A percentile compares a stretch with the other conserved stretches of the same genome.
Conservation (phyloP, 345 rosid genomes). For the Eucalyptus erythrocorys region DNA sequence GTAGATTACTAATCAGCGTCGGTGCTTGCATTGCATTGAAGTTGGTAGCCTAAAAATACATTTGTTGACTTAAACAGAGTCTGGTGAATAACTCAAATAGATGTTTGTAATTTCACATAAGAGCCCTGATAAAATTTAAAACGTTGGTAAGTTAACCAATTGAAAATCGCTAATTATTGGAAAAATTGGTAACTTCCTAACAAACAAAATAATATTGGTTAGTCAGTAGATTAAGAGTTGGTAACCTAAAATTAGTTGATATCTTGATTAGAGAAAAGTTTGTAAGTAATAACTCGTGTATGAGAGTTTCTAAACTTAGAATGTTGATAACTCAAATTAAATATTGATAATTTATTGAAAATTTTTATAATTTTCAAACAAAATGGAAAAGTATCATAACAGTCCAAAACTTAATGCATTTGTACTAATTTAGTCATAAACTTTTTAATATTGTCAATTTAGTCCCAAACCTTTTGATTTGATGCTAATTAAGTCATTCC, state of each 20-base stretch:
- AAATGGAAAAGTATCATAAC: background rate
- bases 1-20: background rate
- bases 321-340: background rate
- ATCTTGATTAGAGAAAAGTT: background rate
- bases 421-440: no score
- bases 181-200: background rate
- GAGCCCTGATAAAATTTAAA: background rate
- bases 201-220: background rate
- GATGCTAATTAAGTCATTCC: no score
- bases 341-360: background rate
- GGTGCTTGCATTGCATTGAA: background rate
- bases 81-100: background rate
- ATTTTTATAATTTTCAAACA: background rate
- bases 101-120: background rate
- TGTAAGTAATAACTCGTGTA: background rate
- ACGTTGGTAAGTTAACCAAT: background rate
- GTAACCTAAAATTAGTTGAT: background rate
- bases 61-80: background rate
- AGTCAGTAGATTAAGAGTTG: background rate
- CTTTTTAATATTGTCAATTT: no score
- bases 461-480: no score
- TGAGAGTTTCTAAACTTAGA: background rate
- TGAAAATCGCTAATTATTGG: background rate
- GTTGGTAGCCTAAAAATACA: background rate
- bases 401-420: no score